These are phyloP conservation scores for Cajanus cajan DNA, from an alignment of 306 rosid species.

Conservation along the genomic window DNA sequence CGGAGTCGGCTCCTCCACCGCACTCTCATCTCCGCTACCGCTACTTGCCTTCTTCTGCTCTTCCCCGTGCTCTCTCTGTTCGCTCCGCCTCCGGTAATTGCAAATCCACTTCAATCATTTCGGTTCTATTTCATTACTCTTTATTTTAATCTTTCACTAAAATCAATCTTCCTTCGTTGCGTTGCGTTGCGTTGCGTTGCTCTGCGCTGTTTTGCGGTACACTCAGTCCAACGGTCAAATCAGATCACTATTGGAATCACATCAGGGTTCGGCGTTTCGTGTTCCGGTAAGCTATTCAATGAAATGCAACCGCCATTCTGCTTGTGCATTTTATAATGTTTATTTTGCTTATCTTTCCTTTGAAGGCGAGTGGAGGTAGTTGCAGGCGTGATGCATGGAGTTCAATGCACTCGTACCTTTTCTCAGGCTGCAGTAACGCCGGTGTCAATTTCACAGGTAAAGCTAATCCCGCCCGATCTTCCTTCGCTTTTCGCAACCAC, in stretches of 20 bases:
- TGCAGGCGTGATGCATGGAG: slow-evolving; percentile 66
- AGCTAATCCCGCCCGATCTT: background rate
- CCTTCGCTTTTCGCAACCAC: background rate
- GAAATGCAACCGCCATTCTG: background rate
- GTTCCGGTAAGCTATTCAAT: slow-evolving; percentile 38
- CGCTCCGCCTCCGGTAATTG: slow-evolving; percentile 33
- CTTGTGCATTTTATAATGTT: background rate
- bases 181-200: background rate
- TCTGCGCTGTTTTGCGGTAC: background rate
- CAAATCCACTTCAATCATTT: background rate
- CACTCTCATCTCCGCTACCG: slow-evolving; percentile 54
- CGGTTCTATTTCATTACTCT: background rate
- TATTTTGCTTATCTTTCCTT: background rate
- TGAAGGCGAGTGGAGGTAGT: slow-evolving; percentile 49
- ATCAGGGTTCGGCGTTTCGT: slow-evolving; percentile 25
- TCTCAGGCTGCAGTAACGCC: slow-evolving; percentile 65
- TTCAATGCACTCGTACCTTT: slow-evolving; percentile 43
- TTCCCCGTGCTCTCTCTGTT: slow-evolving; percentile 48
- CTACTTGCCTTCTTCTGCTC: slow-evolving; percentile 54
- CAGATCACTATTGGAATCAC: slow-evolving; percentile 22
- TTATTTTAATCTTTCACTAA: background rate
- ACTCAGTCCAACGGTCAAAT: slow-evolving; percentile 15
- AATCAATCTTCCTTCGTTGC: background rate
- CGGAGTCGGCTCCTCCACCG: slow-evolving; percentile 44
- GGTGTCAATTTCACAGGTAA: slow-evolving; percentile 57